phyloP scores from a whole-genome alignment of 805 yeast species.

The Wickerhamiella siamensis region DNA sequence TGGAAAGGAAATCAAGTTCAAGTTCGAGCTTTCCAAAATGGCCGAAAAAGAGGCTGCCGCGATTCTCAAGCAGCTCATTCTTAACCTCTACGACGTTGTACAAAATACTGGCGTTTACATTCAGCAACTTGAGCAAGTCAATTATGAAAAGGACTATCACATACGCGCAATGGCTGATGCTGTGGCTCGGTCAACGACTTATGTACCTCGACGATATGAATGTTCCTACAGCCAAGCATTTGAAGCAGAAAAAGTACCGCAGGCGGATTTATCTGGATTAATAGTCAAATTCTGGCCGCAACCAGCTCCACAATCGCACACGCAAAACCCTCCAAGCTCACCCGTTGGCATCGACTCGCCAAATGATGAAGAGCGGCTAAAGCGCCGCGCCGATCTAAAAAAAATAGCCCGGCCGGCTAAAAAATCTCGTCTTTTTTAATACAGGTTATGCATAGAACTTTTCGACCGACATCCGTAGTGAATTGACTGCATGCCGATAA shows the following conservation, averaged over 20 bases:
- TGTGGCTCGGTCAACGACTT: background rate
- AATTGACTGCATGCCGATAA: background rate
- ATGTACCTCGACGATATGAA: background rate
- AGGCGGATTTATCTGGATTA: too few species aligned
- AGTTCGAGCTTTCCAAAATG: background rate
- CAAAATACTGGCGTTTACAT: background rate
- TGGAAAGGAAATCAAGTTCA: background rate
- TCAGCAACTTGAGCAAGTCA: background rate
- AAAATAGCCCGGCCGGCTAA: background rate
- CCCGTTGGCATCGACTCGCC: too few species aligned
- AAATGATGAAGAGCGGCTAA: background rate
- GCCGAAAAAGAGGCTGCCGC: background rate
- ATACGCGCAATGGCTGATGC: slow-evolving; percentile 2
- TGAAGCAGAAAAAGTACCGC: background rate
- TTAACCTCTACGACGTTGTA: background rate
- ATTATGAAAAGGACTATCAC: slow-evolving; percentile 2
- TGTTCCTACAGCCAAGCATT: background rate
- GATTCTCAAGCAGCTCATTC: background rate
- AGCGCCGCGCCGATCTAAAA: background rate
- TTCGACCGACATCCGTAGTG: background rate
- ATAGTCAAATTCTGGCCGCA: too few species aligned
- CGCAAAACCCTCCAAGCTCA: too few species aligned
- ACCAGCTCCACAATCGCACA: too few species aligned
- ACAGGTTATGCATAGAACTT: background rate
- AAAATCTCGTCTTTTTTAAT: background rate